These are phyloP conservation scores for Melaleuca alternifolia DNA, from an alignment of 345 rosid genomes.

Conservation along the genomic window DNA sequence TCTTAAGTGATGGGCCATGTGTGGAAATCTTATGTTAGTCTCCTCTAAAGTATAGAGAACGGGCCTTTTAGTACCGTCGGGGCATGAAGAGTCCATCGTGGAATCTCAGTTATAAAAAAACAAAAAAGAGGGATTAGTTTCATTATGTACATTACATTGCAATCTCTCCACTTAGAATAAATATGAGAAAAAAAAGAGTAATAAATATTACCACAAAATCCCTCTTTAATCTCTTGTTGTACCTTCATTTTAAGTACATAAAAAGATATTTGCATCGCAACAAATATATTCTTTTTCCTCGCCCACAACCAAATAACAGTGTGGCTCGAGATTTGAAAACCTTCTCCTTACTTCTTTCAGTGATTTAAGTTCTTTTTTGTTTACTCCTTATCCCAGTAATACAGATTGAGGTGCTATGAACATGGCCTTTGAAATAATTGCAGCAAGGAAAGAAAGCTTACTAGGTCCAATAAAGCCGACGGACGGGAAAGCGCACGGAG, in stretches of 20 bases:
- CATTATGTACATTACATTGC: background rate
- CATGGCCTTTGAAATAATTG: background rate
- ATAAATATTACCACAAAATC: background rate
- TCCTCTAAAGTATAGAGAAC: too few species aligned
- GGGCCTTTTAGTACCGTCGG: too few species aligned
- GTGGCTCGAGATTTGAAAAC: too few species aligned
- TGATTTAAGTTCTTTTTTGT: too few species aligned
- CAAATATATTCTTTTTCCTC: background rate
- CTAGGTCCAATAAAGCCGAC: background rate
- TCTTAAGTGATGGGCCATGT: too few species aligned
- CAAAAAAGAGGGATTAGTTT: background rate
- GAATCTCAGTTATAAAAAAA: too few species aligned
- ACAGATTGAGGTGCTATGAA: too few species aligned
- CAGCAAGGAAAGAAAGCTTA: background rate
- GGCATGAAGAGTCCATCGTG: too few species aligned
- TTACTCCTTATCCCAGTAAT: background rate
- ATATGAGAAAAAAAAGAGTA: background rate
- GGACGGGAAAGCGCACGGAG: background rate
- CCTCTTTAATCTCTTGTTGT: background rate
- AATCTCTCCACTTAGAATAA: background rate
- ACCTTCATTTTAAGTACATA: background rate
- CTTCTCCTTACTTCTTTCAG: too few species aligned
- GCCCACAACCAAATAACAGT: background rate
- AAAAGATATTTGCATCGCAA: background rate
- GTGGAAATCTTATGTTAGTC: too few species aligned